phyloP scores from a whole-genome alignment of 495 filamentous ascomycete species.

The Aeminium ludgeri region DNA sequence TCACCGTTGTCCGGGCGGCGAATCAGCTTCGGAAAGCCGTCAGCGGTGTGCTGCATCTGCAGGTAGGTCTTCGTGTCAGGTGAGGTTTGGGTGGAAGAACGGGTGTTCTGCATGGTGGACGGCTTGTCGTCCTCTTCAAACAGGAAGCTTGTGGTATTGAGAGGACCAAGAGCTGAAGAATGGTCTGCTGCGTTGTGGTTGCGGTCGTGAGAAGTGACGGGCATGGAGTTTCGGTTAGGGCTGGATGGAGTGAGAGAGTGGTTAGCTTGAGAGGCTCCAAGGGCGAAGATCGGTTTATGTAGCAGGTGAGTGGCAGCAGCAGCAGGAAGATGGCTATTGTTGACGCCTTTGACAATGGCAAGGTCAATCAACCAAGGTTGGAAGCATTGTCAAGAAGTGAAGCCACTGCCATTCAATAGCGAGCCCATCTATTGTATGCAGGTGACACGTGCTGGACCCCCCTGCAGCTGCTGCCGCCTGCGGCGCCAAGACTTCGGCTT shows the following conservation, averaged over 20 bases:
- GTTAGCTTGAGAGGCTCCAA: constrained; percentile 5
- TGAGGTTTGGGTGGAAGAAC: constrained; percentile 6
- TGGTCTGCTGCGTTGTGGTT: constrained; percentile 34
- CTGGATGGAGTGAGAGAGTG: constrained; percentile 25
- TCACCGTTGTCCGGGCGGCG: constrained; percentile 51
- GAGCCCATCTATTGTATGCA: too few species aligned
- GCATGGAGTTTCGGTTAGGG: constrained; percentile 80
- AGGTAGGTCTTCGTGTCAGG: constrained; percentile 48
- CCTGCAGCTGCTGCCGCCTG: neutral
- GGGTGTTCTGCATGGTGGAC: constrained; percentile 25
- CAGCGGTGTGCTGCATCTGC: constrained; percentile 56
- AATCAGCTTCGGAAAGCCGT: constrained; percentile 68
- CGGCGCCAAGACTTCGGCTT: neutral
- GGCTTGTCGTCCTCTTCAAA: constrained; percentile 67
- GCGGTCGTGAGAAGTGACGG: constrained; percentile 45
- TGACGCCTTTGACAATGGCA: neutral
- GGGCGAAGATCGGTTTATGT: neutral
- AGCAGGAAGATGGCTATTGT: too few species aligned
- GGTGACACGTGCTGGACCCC: too few species aligned
- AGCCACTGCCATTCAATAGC: neutral
- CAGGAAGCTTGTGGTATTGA: constrained; percentile 66
- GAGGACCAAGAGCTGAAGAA: constrained; percentile 41
- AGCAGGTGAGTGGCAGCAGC: neutral
- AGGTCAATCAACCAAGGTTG: neutral
- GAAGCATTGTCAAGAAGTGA: neutral